Evolutionary conservation across 2,329 filamentous ascomycete species (phyloP), one percentile per base, ranked within the genome.

Genomic region (Cordyceps cateniannulata): DNA sequence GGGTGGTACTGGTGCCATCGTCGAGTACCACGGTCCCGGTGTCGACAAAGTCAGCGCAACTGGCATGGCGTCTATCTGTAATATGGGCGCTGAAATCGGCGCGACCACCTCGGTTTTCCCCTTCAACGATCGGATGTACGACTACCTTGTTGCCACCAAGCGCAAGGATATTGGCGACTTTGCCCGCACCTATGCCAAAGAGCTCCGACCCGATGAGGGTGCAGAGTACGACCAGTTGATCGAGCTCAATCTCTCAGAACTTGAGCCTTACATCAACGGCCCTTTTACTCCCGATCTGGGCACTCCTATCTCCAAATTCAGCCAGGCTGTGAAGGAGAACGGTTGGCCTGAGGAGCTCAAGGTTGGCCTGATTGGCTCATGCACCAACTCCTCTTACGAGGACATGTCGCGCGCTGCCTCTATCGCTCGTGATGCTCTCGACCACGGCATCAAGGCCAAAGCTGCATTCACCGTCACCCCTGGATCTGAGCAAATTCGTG

Each of bases 251-350:
- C 85, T 99, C 60, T 89, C 85, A 62, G 90, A 93, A 77, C 88
- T 99, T 53, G 95, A 99, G 82, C 95, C 95, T 67, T 91, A 98
- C 76, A 92, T 99, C 81, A 99, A 99, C 82, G 95, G 95, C 67
- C 95, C 95, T 66, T 98, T 98, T 85, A 99, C 95, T 29, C 95
- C 95, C 64, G 95, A 99, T 85, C 83, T 99, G 79, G 93, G 92
- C 60, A 98, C 95, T 8, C 95, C 95, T 56, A 96, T 99, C 75
- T 96, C 91, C 79, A 95, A 97, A 82, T 96, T 98, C 81, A 91
- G 90, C 78, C 88, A 96, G 72, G 91, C 91, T 67, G 93, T 93
- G 71, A 92, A 96, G 82, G 86, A 88, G 71, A 96, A 99, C 81
- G 86, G 88, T 76, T 99, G 95, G 95, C 95, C 95, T 22, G 88